These are phyloP conservation scores for Carallia brachiata DNA, from an alignment of 345 rosid genomes.

Conservation along the genomic window DNA sequence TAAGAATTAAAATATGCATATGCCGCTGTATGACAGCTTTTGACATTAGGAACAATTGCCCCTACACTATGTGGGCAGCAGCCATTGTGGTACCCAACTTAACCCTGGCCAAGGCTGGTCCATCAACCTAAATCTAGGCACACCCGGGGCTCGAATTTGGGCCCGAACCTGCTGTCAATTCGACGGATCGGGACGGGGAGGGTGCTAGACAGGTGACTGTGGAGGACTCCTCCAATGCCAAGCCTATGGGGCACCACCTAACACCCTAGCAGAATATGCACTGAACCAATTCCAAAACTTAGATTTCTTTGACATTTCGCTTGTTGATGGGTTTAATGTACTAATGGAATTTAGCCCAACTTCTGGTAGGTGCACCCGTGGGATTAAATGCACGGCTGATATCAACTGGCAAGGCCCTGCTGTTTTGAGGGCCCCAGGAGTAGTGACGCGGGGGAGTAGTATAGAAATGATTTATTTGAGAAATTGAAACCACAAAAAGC, in stretches of 20 bases:
- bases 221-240: neutral
- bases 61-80: conserved; percentile 12
- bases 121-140: neutral
- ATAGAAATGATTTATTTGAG: too few relatives aligned
- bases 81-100: conserved; percentile 2
- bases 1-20: too few relatives aligned
- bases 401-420: conserved; percentile 13
- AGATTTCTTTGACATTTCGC: conserved; percentile 13
- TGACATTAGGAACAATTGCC: neutral
- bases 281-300: neutral
- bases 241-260: neutral
- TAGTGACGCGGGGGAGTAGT: too few relatives aligned
- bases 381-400: neutral
- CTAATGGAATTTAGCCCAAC: conserved; percentile 22
- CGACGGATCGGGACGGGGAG: neutral
- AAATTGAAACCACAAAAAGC: too few relatives aligned
- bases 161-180: conserved; percentile 22
- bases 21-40: neutral
- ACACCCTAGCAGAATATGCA: conserved; percentile 17
- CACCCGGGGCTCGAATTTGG: conserved; percentile 13
- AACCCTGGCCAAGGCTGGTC: neutral
- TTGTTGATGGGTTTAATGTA: conserved; percentile 23
- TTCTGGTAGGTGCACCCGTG: neutral
- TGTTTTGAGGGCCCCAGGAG: conserved; percentile 3
- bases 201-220: conserved; percentile 22